Conservation (phyloP, 2,329 filamentous ascomycete species). For the Colletotrichum tamarilloi region DNA sequence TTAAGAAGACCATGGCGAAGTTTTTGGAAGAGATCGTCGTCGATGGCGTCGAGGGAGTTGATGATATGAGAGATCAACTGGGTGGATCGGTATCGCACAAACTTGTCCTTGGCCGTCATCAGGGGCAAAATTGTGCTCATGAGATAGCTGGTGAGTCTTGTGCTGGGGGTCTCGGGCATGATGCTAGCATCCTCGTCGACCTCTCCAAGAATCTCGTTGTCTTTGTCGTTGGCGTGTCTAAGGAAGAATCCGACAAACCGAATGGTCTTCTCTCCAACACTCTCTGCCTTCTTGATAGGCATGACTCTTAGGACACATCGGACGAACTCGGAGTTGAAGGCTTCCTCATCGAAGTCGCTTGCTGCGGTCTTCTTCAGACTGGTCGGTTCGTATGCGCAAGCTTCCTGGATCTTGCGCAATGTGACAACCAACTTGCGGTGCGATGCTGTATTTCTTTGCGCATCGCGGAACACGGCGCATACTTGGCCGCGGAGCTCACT, state of each 20-base stretch:
- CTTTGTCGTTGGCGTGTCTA: constrained; percentile 76
- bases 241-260: constrained; percentile 91
- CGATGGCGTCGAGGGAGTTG: constrained; percentile 91
- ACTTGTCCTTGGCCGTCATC: constrained; percentile 90
- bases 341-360: constrained; percentile 81
- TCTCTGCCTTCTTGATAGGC: constrained; percentile 91
- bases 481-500: constrained; percentile 80
- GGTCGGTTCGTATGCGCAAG: constrained; percentile 76
- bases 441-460: constrained; percentile 88
- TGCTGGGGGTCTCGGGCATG: constrained; percentile 85
- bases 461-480: constrained; percentile 79
- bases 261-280: constrained; percentile 85
- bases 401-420: constrained; percentile 89
- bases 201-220: constrained; percentile 74
- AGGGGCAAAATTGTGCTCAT: constrained; percentile 80
- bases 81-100: constrained; percentile 87
- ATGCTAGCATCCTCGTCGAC: constrained; percentile 76
- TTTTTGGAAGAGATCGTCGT: constrained; percentile 89
- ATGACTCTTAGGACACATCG: constrained; percentile 86
- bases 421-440: constrained; percentile 91
- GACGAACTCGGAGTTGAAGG: constrained; percentile 88
- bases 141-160: constrained; percentile 79
- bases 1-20: constrained; percentile 83
- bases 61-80: constrained; percentile 92
- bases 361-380: constrained; percentile 62